Base-by-base conservation (phyloP, 164 flowering plant genomes). In the Vitis cinerea region DNA sequence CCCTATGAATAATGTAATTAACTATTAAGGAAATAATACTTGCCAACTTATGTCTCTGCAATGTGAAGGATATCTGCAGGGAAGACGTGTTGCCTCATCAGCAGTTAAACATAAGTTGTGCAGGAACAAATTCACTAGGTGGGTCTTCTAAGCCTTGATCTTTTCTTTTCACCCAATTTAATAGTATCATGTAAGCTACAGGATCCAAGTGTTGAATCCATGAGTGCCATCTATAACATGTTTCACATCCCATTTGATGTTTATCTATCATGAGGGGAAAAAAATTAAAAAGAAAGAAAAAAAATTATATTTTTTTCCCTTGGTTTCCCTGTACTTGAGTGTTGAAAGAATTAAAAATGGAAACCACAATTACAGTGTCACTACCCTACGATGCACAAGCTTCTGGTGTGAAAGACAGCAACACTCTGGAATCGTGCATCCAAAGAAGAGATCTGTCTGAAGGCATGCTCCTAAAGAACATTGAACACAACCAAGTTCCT, bases 51-150 rank as follows among this genome's bases (percentile, higher is more conserved):
- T 64, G 37, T 19, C 50, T 31, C 44, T 67, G 54, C 44, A 48
- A 37, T 72, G 44, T 78, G 75, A 75, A 86, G 88, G 83, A 74
- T 49, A 69, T 75, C 11, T 68, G 74, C 74, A 65, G 82, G 69
- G 79, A 78, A 64, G 78, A 61, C 16, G 10, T 58, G 29, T 16
- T 79, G 65, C 71, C 65, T 37, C 73, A 71, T 60, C 80, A 78
- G 27, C 81, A 66, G 58, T 63, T 70, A 58, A 73, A 73, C 68
- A 63, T 54, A 5, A 67, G 27, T 52, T 80, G 68, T 48, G 67
- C 80, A 44, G 61, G 72, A 31, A 66, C 62, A 63, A 76, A 68
- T 63, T 54, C 78, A 19, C 65, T 83, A 78, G 88, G 88, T 82
- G 71, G 49, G 75, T 63, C 70, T 47, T 59, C 56, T 52, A 50